Evolutionary conservation across 2,329 filamentous ascomycete genomes (phyloP), one percentile per base, ranked within the genome.

Genomic region (Clarireedia homoeocarpa): DNA sequence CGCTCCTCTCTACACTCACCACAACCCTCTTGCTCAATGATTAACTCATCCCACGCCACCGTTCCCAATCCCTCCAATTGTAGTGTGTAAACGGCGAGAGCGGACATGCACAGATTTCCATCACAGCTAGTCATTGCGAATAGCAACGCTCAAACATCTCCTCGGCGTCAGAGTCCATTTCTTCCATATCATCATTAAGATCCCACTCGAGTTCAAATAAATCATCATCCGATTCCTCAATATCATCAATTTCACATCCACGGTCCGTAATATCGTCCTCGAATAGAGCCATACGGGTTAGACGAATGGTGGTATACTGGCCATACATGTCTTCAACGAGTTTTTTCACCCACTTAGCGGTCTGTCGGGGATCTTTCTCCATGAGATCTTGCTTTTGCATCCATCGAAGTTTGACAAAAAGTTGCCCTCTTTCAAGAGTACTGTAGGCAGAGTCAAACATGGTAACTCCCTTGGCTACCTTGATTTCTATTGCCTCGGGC

Each of bases 351-450:
- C 54, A 56, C 24, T n/a, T 27, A 9, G 27, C 24, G 4, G 51
- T 47, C 24, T 56, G 38, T 38, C 15, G 30, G 17, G 48, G 54
- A 6, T 47, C 50, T 10, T 47, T 56, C 4, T 17, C 17, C 20
- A 15, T 2, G 6, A 17, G 1, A 7, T 52, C 48, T 40, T 56
- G 54, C 24, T 38, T 51, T 20, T 52, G 49, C 30, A 53, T 46
- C 54, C 54, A 56, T 17, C 48, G 39, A 44, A 56, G 24, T n/a
- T 52, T 56, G 12, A 17, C 34, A 23, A 56, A 56, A 27, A 52
- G 49, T 9, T 6, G 24, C 26, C 47, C 54, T 34, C 54, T 47
- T 2, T 27, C 4, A 23, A 47, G 14, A 34, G 39, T 14, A 26
- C 26, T 20, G 34, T 40, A 56, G 20, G 48, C 49, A 34, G n/a